Evolutionary conservation across 345 rosid genomes (phyloP), one percentile per base, ranked within the genome.

Genomic region (Moricandia moricandioides): DNA sequence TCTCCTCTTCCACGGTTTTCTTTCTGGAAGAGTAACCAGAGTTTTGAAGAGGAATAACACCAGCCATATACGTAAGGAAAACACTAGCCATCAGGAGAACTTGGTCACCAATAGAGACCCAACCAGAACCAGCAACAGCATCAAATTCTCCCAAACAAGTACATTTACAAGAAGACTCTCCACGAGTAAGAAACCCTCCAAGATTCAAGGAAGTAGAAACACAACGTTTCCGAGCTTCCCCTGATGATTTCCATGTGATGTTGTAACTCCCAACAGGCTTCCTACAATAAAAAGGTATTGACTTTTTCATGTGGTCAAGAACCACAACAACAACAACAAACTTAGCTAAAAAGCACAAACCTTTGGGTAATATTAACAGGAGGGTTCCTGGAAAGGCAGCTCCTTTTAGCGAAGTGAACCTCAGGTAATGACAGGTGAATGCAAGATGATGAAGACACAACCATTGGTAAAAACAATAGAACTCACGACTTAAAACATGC

Each of bases 11-110:
- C 14, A 75, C 51, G 7, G 70, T 70, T 26, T 67, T 79, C 52
- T 80, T 79, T 75, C 30, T 75, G 12, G 82, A 58, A 62, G 79
- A 65, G 69, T 68, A 79, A 72, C 60, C 62, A 11, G 88, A 73
- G 60, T 77, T 85, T 76, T 66, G 78, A 72, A 78, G 16, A 57
- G 97, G 93, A 73, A 92, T 74, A 59, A 90, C 93, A 75, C 98
- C 96, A 73, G 95, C 96, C 85, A 86, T 57, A 72, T 88, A 90
- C 0, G 97, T 85, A 37, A 94, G 96, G 72, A 88, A 85, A 62
- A 94, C 82, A 78, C 91, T 87, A 37, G 88, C 70, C 79, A 87
- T 67, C 43, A 94, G 72, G 67, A 91, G 96, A 71, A 88, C 82
- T 81, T 90, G 98, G 78, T 95, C 89, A 62, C 84, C 84, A 1